Evolutionary conservation across 2,329 filamentous ascomycete species (phyloP).

Genomic region (Alternaria panax): DNA sequence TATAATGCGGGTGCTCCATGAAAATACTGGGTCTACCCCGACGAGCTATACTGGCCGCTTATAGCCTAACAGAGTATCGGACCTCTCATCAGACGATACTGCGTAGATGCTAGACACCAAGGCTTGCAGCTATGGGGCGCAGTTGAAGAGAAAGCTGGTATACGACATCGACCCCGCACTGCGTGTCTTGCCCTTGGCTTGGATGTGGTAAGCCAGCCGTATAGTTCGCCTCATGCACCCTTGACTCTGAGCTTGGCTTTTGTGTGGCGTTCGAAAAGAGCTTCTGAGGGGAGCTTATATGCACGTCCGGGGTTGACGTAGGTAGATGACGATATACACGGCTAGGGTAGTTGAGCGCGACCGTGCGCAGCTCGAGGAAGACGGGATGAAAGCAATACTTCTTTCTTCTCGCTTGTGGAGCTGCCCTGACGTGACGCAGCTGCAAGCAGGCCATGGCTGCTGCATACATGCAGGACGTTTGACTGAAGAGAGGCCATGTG

Average conservation of each 20-base stretch:
- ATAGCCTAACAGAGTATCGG: slow-evolving; percentile 17
- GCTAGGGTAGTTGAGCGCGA: background rate
- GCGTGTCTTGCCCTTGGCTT: slow-evolving; percentile 12
- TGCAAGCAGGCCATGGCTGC: slow-evolving; percentile 1
- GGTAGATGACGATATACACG: slow-evolving; percentile 40
- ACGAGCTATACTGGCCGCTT: slow-evolving; percentile 7
- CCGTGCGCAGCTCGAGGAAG: slow-evolving; percentile 17
- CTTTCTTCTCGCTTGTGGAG: background rate
- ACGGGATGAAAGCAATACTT: slow-evolving; percentile 6
- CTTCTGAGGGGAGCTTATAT: slow-evolving; percentile 41
- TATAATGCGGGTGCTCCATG: slow-evolving; percentile 6
- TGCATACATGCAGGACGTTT: background rate
- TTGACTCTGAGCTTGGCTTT: slow-evolving; percentile 3
- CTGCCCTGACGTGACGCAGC: slow-evolving; percentile 21
- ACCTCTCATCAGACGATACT: slow-evolving; percentile 12
- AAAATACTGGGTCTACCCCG: slow-evolving; percentile 5
- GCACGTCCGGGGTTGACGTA: slow-evolving; percentile 25
- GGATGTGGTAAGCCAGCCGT: slow-evolving; percentile 19
- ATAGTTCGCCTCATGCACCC: slow-evolving; percentile 26
- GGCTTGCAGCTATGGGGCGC: slow-evolving; percentile 17
- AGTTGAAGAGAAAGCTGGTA: slow-evolving; percentile 24
- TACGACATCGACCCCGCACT: slow-evolving; percentile 41
- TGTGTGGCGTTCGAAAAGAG: slow-evolving; percentile 36
- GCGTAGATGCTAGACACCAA: slow-evolving; percentile 8
- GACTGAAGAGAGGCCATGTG: background rate